Evolutionary conservation across 495 filamentous ascomycete genomes (phyloP), one percentile per base, ranked within the genome.

Genomic region (Xylaria nigripes): DNA sequence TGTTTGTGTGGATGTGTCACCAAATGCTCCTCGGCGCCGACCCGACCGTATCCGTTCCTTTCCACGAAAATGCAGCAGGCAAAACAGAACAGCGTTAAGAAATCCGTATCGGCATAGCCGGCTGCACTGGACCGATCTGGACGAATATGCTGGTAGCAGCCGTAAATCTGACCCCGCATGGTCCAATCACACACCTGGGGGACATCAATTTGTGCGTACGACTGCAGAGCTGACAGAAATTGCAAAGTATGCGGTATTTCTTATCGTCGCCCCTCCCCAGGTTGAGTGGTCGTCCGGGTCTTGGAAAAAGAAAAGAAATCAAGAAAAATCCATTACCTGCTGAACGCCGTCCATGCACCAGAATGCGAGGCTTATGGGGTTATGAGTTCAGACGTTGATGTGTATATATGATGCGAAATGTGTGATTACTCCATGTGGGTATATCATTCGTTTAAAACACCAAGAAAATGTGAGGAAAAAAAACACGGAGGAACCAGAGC

Each of bases 321-420:
- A 40, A 54, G 43, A 30, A 41, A 48, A 54, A 36, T n/a, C 34
- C 34, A 24, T 54, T 23, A 24, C 51, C 44, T 32, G 47, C 47
- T 41, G n/a, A 55, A 55, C 53, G 53, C 53, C 53, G 27, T 55
- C 53, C 42, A 55, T 55, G 53, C 53, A 55, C 45, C 53, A 55
- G 18, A 50, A 48, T 55, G 46, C 40, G 42, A 27, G 40, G 45
- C 36, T 34, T 45, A n/a, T 50, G 45, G 45, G 52, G 27, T 48
- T 49, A 49, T 32, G 16, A 55, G 50, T 46, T 49, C 53, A 46
- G 51, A 23, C 34, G 27, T 44, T 25, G 27, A 36, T 46, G 25
- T 44, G 46, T 50, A 50, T 55, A 48, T 54, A 44, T 45, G 40
- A 55, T 27, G 40, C 46, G 25, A 38, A 50, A 36, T 50, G 43